phyloP scores from a whole-genome alignment of 495 filamentous ascomycete species.

The Hamigera avellanea region DNA sequence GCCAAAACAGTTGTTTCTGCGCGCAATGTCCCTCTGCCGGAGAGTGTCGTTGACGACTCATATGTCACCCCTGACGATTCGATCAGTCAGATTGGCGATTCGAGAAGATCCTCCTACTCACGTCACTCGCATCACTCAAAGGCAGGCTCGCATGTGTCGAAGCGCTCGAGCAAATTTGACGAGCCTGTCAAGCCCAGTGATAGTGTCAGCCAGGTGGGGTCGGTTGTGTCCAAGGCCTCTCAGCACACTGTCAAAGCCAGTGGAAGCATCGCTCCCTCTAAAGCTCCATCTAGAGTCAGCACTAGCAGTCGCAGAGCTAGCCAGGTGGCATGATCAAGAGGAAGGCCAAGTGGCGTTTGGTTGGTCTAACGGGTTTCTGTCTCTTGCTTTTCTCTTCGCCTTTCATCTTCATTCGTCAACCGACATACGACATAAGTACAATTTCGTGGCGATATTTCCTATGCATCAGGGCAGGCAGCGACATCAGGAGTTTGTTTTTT shows the following conservation, averaged over 20 bases:
- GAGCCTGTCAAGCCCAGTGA: constrained; percentile 47
- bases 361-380: no score
- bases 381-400: constrained; percentile 2
- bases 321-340: constrained; percentile 13
- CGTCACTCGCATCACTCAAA: constrained; percentile 9
- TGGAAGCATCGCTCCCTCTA: constrained; percentile 12
- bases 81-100: constrained; percentile 24
- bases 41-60: constrained; percentile 27
- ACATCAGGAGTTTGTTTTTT: not conserved
- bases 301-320: constrained; percentile 25
- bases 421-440: not conserved
- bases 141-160: constrained; percentile 14
- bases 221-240: constrained; percentile 9
- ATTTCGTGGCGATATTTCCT: constrained; percentile 1
- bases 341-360: no score
- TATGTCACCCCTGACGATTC: constrained; percentile 26
- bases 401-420: not conserved
- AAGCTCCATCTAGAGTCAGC: constrained; percentile 16
- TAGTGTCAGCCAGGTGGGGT: constrained; percentile 52
- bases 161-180: constrained; percentile 22
- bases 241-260: constrained; percentile 28
- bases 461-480: not conserved
- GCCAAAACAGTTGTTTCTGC: constrained; percentile 17
- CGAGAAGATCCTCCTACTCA: constrained; percentile 9
- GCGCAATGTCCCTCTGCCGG: constrained; percentile 36